Percentiles rank a stretch among this genome's conserved stretches.
These are phyloP conservation scores for Eimeria acervulina DNA, from an alignment of 169 alveolate species.

Conservation along the genomic window DNA sequence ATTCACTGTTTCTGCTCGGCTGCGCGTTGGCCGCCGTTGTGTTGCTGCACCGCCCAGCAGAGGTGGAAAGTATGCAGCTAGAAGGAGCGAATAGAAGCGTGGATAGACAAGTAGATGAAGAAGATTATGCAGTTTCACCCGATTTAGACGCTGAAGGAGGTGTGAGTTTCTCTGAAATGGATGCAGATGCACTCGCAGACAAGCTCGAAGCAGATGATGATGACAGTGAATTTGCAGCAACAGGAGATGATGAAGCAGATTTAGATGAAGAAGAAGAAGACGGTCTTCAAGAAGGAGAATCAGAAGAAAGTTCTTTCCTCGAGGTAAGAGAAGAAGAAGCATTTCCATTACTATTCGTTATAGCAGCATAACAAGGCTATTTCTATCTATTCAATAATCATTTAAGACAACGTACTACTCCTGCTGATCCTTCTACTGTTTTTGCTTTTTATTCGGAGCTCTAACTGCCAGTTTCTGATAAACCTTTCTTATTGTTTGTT, in stretches of 20 bases:
- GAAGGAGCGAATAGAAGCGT: neutral
- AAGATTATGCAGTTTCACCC: neutral
- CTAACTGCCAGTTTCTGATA: no score
- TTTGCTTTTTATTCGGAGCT: no score
- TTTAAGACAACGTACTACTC: no score
- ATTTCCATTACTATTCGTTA: no score
- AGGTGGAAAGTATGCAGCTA: neutral
- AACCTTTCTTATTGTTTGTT: no score
- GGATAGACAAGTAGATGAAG: neutral
- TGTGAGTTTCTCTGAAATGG: neutral
- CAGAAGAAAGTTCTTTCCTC: neutral
- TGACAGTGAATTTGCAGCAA: neutral
- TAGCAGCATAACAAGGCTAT: no score
- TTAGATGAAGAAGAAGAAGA: neutral
- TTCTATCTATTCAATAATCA: no score
- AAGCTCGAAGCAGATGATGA: neutral
- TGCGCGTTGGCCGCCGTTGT: neutral
- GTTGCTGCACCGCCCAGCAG: neutral
- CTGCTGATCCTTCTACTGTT: no score
- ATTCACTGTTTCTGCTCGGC: neutral
- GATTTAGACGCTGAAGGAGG: neutral
- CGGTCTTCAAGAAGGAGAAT: neutral
- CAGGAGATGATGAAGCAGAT: neutral
- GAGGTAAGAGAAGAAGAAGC: neutral
- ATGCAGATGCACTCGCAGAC: conserved; percentile 27